Base-by-base conservation (phyloP, 441 rosid genomes). In the Populus tomentosa region DNA sequence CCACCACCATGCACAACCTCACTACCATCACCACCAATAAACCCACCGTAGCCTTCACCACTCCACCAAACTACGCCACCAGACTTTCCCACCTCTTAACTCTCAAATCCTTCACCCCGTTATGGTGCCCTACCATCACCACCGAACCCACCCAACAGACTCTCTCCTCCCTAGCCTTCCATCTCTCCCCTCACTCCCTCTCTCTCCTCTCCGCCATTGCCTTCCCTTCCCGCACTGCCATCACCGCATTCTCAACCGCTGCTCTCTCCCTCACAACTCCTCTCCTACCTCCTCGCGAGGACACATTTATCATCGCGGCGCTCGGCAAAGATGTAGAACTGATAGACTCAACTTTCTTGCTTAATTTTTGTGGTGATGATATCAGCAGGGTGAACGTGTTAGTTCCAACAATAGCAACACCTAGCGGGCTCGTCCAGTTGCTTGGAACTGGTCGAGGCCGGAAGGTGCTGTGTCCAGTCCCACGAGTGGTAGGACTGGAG, bases 141-240 rank as follows among this genome's bases (percentile, higher is more conserved):
- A 28, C 30, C 30, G 30, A 28, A 28, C 30, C 30, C 30, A 59
- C 88, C 16, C 81, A 85, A 1, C 81, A 81, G 61, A 73, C 87
- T 74, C 80, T 87, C 68, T 73, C 80, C 73, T 46, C 81, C 53
- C 71, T 79, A 46, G 72, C 69, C 14, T 71, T 36, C 32, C 78
- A 72, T 80, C 90, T 87, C 76, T 73, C 75, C 66, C 82, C 87
- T 13, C 69, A 61, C 30, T 63, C 81, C 77, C 67, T 79, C 84
- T 42, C 30, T 28, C 74, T 73, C 72, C 65, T 87, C 79, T 85
- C 89, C 80, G 88, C 88, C 67, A 56, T 87, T 40, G 85, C 89
- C 23, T 88, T 86, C 79, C 86, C 92, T 74, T 89, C 90, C 3
- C 89, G 92, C 66, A 75, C 90, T 72, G 89, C 89, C 23, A 86